Evolutionary conservation across 1,284 basidiomycete species (phyloP).

Genomic region (Neolentinus lepideus): DNA sequence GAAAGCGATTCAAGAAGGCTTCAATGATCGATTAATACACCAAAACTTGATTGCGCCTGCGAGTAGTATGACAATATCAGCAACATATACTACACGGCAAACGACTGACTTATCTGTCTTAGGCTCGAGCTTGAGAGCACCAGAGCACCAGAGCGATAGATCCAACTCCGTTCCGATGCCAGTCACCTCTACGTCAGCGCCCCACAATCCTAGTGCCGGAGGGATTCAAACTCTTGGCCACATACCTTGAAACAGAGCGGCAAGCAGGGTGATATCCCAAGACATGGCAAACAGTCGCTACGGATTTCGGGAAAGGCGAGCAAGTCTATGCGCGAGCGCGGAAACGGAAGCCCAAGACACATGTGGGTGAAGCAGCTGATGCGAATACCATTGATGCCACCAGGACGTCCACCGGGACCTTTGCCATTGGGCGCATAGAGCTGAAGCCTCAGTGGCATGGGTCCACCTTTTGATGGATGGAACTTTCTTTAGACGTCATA

Average conservation of each 20-base stretch:
- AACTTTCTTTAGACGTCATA: too few species aligned
- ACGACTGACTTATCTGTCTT: too few species aligned
- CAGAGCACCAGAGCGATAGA: too few species aligned
- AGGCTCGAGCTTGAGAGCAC: too few species aligned
- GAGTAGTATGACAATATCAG: too few species aligned
- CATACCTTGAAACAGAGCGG: neutral
- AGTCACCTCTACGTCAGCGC: neutral
- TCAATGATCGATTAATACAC: too few species aligned
- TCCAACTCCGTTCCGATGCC: too few species aligned
- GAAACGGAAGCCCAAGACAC: neutral
- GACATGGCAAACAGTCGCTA: neutral
- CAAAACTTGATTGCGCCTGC: too few species aligned
- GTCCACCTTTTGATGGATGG: neutral
- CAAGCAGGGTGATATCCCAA: neutral
- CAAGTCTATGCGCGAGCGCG: neutral
- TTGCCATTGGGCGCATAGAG: neutral
- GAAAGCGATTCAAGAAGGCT: too few species aligned
- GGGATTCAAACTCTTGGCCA: neutral
- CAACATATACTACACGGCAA: too few species aligned
- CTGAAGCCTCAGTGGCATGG: neutral
- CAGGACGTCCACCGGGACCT: neutral
- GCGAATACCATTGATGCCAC: neutral
- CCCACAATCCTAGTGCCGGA: neutral
- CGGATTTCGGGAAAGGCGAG: neutral
- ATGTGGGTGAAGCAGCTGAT: neutral